Percentiles rank a stretch among this genome's conserved stretches.
Evolutionary conservation across 2,329 filamentous ascomycete genomes (phyloP).

Genomic region (Gremmenia infestans): DNA sequence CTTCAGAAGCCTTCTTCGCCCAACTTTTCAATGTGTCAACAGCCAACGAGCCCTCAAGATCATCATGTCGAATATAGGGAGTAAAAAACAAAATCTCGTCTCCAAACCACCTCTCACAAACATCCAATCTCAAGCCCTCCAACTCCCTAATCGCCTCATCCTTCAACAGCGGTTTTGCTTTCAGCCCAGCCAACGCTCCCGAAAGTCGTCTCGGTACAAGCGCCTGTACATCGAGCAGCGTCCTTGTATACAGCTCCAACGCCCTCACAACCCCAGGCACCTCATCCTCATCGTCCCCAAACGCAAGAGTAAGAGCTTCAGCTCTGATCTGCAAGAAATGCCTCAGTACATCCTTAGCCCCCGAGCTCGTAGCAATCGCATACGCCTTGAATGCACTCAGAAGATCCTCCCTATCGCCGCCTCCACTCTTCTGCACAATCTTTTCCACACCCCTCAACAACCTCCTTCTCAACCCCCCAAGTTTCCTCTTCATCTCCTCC

Average conservation of each 20-base stretch:
- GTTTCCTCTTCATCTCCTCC: conserved; percentile 57
- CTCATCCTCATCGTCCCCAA: conserved; percentile 45
- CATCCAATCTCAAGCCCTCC: conserved; percentile 69
- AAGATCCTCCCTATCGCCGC: conserved; percentile 45
- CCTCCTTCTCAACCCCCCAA: conserved; percentile 55
- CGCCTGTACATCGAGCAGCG: conserved; percentile 70
- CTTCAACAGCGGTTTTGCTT: conserved; percentile 65
- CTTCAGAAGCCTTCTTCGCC: conserved; percentile 55
- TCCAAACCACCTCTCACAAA: conserved; percentile 74
- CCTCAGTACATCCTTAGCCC: conserved; percentile 70
- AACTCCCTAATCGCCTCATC: conserved; percentile 61
- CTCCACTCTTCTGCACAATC: conserved; percentile 17
- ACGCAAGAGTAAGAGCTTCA: conserved; percentile 59
- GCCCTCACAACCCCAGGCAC: conserved; percentile 53
- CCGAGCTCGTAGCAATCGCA: conserved; percentile 74
- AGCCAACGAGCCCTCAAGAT: conserved; percentile 57
- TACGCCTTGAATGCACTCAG: conserved; percentile 76
- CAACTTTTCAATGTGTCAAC: conserved; percentile 58
- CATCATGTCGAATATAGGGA: conserved; percentile 80
- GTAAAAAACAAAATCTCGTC: conserved; percentile 81
- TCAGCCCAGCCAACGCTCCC: conserved; percentile 63
- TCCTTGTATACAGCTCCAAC: conserved; percentile 69
- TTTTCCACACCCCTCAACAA: conserved; percentile 16
- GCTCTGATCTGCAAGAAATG: conserved; percentile 73
- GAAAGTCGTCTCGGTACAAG: conserved; percentile 69